These are phyloP conservation scores for Hortiboletus campestris DNA, from an alignment of 768 basidiomycete species.

Conservation along the genomic window DNA sequence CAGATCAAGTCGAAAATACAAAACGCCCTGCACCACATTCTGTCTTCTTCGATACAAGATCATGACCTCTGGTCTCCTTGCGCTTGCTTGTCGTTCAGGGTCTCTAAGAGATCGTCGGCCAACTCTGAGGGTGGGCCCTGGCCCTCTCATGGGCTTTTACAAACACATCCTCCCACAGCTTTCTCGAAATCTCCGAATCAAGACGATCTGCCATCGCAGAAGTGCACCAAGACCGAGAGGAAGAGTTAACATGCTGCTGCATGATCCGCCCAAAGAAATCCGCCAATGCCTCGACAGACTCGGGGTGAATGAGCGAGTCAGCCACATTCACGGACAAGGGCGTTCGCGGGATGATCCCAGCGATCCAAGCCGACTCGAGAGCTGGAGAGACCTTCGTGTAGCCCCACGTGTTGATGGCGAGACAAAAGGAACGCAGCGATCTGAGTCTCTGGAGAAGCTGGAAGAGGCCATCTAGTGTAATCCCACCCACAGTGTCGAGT, in stretches of 20 bases:
- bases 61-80: neutral
- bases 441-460: constrained; percentile 10
- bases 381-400: neutral
- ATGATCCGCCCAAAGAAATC: constrained; percentile 17
- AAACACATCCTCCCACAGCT: constrained; percentile 21
- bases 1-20: neutral
- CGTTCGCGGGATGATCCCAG: neutral
- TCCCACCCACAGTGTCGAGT: constrained; percentile 2
- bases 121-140: neutral
- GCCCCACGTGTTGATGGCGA: constrained; percentile 15
- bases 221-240: constrained; percentile 9
- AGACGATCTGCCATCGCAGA: constrained; percentile 6
- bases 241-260: neutral
- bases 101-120: neutral
- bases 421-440: constrained; percentile 1
- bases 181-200: constrained; percentile 13
- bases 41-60: neutral
- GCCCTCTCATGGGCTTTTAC: constrained; percentile 11
- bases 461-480: constrained; percentile 19
- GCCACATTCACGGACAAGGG: constrained; percentile 15
- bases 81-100: neutral
- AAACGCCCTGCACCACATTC: neutral
- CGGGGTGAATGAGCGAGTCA: constrained; percentile 17
- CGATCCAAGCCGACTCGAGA: neutral
- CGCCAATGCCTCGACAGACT: constrained; percentile 14